Evolutionary conservation across 2,329 filamentous ascomycete species (phyloP), one percentile per base, ranked within the genome.

Genomic region (Phaeophleospora eucalypticola): DNA sequence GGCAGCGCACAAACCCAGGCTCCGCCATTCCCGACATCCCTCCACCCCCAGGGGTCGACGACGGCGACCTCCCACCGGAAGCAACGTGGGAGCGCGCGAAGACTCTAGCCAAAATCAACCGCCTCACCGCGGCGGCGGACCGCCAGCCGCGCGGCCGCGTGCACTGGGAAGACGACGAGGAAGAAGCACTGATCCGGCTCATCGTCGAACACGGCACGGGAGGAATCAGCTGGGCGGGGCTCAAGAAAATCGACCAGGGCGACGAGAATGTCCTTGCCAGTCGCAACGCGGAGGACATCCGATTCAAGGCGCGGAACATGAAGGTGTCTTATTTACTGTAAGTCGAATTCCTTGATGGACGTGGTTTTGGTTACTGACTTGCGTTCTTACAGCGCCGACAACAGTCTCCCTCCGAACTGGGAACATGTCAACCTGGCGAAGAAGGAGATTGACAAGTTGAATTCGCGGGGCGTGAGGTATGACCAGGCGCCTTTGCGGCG

Each of bases 261-360:
- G 58, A 63, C 10, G 56, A 44, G 3, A 32, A 57, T 2, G 41
- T 63, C 35, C 57, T 78, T 15, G 46, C 44, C 3, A 51, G 56
- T 2, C 68, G 79, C 2, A 67, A 62, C 4, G 75, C 82, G 49
- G 75, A 79, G 2, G 74, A 78, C 39, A 50, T 68, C 10, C 47
- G 65, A 9, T 66, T 66, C 59, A 66, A 67, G 49, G 78, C 77
- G 3, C 68, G 79, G 41, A 80, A 79, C 49, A 62, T 81, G 47
- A 78, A 76, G 58, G 64, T 71, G 34, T 64, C 63, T 6, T 71
- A 59, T 42, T 43, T 75, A 2, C 70, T 69, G 72, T 75, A 58
- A 62, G 69, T 37, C 19, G 20, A 37, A 18, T 19, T 19, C 17
- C 15, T 16, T 12, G 4, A 15, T 4, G n/a, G n/a, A n/a, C n/a